Evolutionary conservation across 2,329 filamentous ascomycete genomes (phyloP).

Genomic region (Venturia pyrina): DNA sequence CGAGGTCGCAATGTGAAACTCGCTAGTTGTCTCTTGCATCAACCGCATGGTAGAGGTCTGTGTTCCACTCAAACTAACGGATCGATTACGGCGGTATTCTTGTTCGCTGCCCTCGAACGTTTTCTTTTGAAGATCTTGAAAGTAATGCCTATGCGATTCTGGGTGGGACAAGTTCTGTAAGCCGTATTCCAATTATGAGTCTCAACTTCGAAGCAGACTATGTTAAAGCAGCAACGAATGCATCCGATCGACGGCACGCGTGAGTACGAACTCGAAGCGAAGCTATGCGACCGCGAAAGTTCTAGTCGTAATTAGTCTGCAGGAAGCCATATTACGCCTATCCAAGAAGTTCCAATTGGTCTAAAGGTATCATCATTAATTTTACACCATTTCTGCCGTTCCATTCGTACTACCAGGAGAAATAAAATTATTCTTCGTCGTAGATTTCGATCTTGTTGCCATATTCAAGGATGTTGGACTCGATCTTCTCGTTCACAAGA

Average conservation of each 20-base stretch:
- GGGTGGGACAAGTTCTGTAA: too few species aligned
- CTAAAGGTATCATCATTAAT: neutral
- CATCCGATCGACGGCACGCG: neutral
- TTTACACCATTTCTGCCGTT: neutral
- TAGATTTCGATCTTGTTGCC: conserved; percentile 74
- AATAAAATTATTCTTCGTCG: conserved; percentile 33
- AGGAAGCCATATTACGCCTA: neutral
- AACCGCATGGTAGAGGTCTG: neutral
- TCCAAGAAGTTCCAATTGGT: neutral
- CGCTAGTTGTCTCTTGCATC: neutral
- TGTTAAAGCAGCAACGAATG: too few species aligned
- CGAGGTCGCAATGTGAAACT: conserved; percentile 1
- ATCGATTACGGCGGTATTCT: neutral
- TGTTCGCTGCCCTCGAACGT: neutral
- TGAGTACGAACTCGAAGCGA: neutral
- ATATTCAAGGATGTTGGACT: conserved; percentile 75
- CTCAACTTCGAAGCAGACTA: too few species aligned
- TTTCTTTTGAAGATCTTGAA: too few species aligned
- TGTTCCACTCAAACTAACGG: neutral
- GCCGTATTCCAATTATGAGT: too few species aligned
- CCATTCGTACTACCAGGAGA: neutral
- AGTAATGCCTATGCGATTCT: too few species aligned
- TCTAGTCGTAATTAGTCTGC: neutral
- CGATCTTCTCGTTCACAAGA: conserved; percentile 63
- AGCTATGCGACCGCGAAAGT: neutral